A percentile compares a stretch with the other conserved stretches of the same genome.
Evolutionary conservation across 345 rosid genomes (phyloP).

Genomic region (Citrus trifoliata): DNA sequence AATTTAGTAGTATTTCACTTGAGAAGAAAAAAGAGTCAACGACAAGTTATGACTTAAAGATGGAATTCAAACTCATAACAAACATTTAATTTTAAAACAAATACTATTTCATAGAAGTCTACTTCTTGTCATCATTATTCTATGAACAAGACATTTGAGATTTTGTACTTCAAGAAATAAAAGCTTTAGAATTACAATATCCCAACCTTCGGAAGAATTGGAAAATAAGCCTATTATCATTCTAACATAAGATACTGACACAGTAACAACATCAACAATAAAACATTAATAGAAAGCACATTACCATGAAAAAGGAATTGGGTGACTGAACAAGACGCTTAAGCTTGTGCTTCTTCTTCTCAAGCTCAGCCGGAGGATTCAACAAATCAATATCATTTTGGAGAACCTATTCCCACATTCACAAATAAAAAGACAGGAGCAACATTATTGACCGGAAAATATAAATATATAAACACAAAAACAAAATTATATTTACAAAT

Average conservation of each 20-base stretch:
- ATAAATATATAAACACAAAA: background rate
- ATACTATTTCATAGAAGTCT: background rate
- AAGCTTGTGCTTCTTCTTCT: constrained; percentile 85
- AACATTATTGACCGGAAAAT: background rate
- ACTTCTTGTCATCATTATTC: background rate
- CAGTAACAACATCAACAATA: background rate
- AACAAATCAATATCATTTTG: constrained; percentile 71
- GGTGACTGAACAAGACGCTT: constrained; percentile 78
- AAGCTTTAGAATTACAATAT: background rate
- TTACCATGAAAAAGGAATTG: constrained; percentile 73
- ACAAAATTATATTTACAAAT: background rate
- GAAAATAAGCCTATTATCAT: background rate
- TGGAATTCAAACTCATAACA: background rate
- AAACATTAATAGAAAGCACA: background rate
- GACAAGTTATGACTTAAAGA: background rate
- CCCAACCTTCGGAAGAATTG: background rate
- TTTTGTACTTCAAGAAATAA: background rate
- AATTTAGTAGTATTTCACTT: too few species aligned
- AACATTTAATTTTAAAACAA: background rate
- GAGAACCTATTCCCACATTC: constrained; percentile 37
- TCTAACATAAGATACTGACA: background rate
- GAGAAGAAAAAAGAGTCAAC: background rate
- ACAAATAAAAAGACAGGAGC: background rate
- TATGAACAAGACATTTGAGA: background rate
- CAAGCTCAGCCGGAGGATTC: constrained; percentile 72